Conservation (phyloP, 495 filamentous ascomycete species). For the Aspergillus affinis region DNA sequence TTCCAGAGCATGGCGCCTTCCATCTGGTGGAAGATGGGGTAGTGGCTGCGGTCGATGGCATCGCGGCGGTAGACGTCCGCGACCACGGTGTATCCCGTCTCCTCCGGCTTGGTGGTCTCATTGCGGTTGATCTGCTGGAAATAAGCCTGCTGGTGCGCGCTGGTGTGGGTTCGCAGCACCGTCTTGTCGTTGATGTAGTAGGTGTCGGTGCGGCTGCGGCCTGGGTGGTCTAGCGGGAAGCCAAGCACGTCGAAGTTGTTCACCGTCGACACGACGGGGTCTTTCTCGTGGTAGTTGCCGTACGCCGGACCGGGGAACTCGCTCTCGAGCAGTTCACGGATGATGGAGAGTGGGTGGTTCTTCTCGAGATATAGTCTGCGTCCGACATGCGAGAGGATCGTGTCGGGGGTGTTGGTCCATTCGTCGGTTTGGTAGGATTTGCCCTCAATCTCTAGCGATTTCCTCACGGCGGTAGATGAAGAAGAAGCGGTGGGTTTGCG, state of each 20-base stretch:
- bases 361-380: constrained; percentile 80
- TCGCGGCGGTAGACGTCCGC: constrained; percentile 98
- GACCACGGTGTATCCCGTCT: constrained; percentile 80
- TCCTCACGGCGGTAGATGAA: constrained; percentile 9
- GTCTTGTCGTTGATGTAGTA: constrained; percentile 91
- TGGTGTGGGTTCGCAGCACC: constrained; percentile 88
- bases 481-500: constrained; percentile 12
- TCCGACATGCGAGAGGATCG: constrained; percentile 69
- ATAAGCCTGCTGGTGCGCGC: constrained; percentile 85
- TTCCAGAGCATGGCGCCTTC: constrained; percentile 93
- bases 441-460: constrained; percentile 53
- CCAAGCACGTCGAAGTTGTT: constrained; percentile 95
- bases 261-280: constrained; percentile 78
- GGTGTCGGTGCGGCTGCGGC: constrained; percentile 83
- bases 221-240: constrained; percentile 87
- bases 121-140: constrained; percentile 60
- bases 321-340: constrained; percentile 87
- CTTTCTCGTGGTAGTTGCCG: constrained; percentile 71
- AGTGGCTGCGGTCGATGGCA: constrained; percentile 91
- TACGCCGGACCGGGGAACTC: constrained; percentile 73
- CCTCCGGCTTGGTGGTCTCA: constrained; percentile 52
- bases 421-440: constrained; percentile 65
- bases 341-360: constrained; percentile 88
- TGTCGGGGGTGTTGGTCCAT: constrained; percentile 82
- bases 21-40: constrained; percentile 98